Evolutionary conservation across 176 grass and related monocot species (phyloP), one percentile per base, ranked within the genome.

Genomic region (Rhynchospora pubera): DNA sequence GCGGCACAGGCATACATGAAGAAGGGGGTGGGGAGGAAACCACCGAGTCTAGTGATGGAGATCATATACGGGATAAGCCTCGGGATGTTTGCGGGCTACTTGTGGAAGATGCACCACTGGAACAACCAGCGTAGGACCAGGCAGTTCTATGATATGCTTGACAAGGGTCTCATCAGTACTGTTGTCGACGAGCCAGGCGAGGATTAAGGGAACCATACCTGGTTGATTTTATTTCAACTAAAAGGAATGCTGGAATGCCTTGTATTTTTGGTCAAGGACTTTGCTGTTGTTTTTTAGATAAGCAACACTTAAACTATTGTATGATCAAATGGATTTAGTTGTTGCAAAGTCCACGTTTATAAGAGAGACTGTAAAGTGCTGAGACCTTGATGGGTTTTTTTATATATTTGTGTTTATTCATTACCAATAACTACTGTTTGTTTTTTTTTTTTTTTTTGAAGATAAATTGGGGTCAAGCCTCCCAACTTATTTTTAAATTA

Each of bases 41-140:
- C 57, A 3, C 92, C 92, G 0, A 94, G 87, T 13, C 80, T 94
- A 50, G 69, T 94, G 62, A 91, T 87, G 85, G 92, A 91, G 80
- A 94, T 91, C 32, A 79, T 80, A 87, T 91, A 87, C 76, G 92
- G 92, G 26, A 13, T 88, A 66, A 90, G 85, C 43, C 83, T 94
- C 34, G 90, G 92, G 57, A 70, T 94, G 60, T 69, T 92, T 7
- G 90, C 86, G 11, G 90, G 90, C 47, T 86, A 87, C 65, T 62
- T 92, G 90, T 95, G 90, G 93, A 95, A 95, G 88, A 90, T 95
- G 93, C 90, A 92, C 60, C 93, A 95, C 82, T 95, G 90, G 90
- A 87, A 92, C n/a, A 91, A 95, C 65, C 93, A 95, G 82, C 91
- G 93, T 78, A 88, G 80, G 78, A 92, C 93, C 55, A 90, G 86